These are phyloP conservation scores for Zymoseptoria pseudotritici DNA, from an alignment of 2,329 filamentous ascomycete species.

Conservation along the genomic window DNA sequence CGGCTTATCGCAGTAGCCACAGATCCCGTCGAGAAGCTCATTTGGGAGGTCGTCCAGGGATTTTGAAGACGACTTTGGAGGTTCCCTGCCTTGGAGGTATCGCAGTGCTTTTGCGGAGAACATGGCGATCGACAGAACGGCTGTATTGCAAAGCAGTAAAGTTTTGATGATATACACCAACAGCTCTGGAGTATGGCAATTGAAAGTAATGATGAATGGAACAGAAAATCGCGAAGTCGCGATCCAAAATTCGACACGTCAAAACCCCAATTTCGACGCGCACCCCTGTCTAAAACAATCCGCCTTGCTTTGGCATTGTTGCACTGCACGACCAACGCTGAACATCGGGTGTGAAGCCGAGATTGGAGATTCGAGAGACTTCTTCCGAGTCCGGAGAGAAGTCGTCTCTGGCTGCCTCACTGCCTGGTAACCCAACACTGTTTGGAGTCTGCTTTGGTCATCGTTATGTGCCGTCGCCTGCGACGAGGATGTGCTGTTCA, in stretches of 20 bases:
- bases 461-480: no score
- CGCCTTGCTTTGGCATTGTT: no score
- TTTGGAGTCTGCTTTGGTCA: no score
- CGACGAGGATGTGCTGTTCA: no score
- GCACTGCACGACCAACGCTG: no score
- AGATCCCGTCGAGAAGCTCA: background rate
- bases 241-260: no score
- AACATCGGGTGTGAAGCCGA: no score
- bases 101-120: background rate
- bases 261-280: background rate
- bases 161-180: background rate
- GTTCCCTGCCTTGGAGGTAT: background rate
- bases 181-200: background rate
- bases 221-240: no score
- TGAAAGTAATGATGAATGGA: background rate
- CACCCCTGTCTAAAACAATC: background rate
- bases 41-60: background rate
- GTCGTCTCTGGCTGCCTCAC: no score
- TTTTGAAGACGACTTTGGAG: background rate
- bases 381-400: no score
- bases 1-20: background rate
- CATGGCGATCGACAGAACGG: background rate
- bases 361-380: no score
- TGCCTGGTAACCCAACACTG: no score
- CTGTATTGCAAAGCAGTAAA: background rate